phyloP scores from a whole-genome alignment of 805 yeast species.

The Nakazawaea populi region DNA sequence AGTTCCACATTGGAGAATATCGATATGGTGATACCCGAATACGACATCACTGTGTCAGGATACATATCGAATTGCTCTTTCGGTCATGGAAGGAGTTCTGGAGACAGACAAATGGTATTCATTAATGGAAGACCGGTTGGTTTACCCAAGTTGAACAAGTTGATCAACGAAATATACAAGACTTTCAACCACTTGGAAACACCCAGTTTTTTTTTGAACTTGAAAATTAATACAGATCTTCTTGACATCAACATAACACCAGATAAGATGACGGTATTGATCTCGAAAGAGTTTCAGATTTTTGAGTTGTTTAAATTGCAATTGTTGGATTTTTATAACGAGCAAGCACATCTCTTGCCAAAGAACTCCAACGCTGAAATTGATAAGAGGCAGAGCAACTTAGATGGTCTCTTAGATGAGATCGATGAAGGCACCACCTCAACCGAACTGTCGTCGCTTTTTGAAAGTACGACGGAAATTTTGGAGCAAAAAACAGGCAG shows the following conservation, averaged over 20 bases:
- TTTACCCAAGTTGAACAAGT: constrained; percentile 46
- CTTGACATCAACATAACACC: constrained; percentile 91
- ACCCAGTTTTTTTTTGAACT: constrained; percentile 64
- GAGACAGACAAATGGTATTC: constrained; percentile 71
- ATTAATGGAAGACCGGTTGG: constrained; percentile 74
- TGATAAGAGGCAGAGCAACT: constrained; percentile 1
- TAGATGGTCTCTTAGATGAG: constrained; percentile 8
- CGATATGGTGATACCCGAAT: constrained; percentile 17
- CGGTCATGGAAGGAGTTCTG: constrained; percentile 67
- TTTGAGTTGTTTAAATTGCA: constrained; percentile 48
- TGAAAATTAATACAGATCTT: constrained; percentile 42
- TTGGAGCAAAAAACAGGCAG: background rate
- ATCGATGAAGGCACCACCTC: background rate
- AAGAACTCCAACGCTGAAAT: background rate
- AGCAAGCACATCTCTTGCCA: constrained; percentile 22
- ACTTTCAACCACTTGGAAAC: constrained; percentile 64
- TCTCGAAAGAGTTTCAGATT: constrained; percentile 61
- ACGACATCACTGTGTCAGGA: constrained; percentile 44
- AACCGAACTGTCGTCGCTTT: background rate
- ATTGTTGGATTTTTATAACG: constrained; percentile 41
- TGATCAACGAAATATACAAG: constrained; percentile 70
- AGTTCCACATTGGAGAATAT: constrained; percentile 20
- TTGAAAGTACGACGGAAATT: background rate
- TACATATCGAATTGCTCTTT: constrained; percentile 69
- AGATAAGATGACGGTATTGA: constrained; percentile 69